Conservation (phyloP, 495 filamentous ascomycete species). For the Saxispiralis lemnorum region DNA sequence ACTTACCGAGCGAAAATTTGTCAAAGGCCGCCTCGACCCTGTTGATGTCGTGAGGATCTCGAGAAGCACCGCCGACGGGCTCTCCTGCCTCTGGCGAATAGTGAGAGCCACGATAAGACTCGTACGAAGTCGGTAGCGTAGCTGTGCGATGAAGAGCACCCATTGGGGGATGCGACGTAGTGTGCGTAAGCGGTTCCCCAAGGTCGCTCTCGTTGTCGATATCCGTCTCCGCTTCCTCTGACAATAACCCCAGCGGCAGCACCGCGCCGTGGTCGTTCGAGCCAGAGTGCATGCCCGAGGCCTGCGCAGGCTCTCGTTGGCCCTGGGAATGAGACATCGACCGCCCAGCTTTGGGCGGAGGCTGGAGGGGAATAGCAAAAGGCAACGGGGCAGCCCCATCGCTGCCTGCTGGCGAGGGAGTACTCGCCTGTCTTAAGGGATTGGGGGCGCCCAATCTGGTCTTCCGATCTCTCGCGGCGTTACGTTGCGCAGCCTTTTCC, state of each 20-base stretch:
- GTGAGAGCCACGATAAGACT: neutral
- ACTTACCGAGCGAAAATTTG: conserved; percentile 11
- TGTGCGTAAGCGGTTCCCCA: conserved; percentile 10
- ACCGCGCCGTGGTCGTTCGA: conserved; percentile 1
- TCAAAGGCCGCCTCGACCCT: conserved; percentile 8
- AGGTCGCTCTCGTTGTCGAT: conserved; percentile 5
- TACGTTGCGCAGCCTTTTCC: conserved; percentile 14
- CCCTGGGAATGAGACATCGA: conserved; percentile 96
- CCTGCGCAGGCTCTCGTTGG: conserved; percentile 30
- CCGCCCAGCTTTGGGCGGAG: conserved; percentile 78
- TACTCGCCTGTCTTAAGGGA: conserved; percentile 7
- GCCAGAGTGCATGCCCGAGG: conserved; percentile 45
- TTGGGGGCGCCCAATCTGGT: conserved; percentile 4
- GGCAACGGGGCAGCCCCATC: conserved; percentile 43
- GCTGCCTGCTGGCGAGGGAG: conserved; percentile 30
- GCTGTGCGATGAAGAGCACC: conserved; percentile 11
- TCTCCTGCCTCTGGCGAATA: neutral
- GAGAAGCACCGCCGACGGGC: neutral
- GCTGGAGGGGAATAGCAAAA: conserved; percentile 78
- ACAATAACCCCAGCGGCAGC: conserved; percentile 9
- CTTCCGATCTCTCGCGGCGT: conserved; percentile 7
- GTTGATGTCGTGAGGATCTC: neutral
- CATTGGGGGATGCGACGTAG: conserved; percentile 13
- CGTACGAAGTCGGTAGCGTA: conserved; percentile 9
- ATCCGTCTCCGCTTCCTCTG: conserved; percentile 10